Conservation (phyloP, 2,329 filamentous ascomycete genomes). For the Ophiocordyceps polyrhachis-furcata region DNA sequence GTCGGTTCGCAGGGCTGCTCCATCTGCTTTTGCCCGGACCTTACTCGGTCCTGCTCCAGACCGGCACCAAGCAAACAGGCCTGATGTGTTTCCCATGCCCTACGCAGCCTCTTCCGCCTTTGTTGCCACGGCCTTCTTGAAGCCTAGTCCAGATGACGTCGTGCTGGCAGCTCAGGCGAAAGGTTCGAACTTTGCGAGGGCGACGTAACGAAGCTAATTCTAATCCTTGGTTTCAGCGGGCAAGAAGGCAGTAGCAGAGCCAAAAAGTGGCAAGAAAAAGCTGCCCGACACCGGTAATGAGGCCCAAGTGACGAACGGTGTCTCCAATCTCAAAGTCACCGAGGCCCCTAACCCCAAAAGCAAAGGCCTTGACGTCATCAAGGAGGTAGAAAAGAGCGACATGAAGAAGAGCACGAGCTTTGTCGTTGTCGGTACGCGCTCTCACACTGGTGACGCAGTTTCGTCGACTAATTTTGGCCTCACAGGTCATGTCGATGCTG, state of each 20-base stretch:
- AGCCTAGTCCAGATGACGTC: conserved; percentile 81
- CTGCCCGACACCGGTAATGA: conserved; percentile 12
- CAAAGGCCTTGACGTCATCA: conserved; percentile 71
- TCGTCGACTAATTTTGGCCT: too few species aligned
- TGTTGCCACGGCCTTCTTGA: conserved; percentile 49
- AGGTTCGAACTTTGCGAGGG: conserved; percentile 50
- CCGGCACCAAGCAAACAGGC: conserved; percentile 9
- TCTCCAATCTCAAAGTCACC: conserved; percentile 22
- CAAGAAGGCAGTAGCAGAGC: conserved; percentile 24
- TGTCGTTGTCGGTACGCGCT: conserved; percentile 66
- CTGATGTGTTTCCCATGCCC: conserved; percentile 23
- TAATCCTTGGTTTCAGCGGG: conserved; percentile 33
- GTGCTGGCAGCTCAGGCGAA: conserved; percentile 75
- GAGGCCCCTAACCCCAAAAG: conserved; percentile 40
- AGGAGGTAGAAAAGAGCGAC: conserved; percentile 57
- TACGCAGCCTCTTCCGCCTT: conserved; percentile 30
- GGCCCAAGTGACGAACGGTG: conserved; percentile 10
- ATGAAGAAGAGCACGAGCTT: conserved; percentile 74
- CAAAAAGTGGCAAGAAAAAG: conserved; percentile 19
- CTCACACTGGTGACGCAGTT: not conserved
- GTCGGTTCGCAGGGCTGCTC: conserved; percentile 11
- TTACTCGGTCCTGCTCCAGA: conserved; percentile 27
- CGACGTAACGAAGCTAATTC: conserved; percentile 29
- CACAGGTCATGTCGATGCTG: conserved; percentile 83
- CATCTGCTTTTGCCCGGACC: conserved; percentile 38